Evolutionary conservation across 441 rosid genomes (phyloP), one percentile per base, ranked within the genome.

Genomic region (Corymbia citriodora): DNA sequence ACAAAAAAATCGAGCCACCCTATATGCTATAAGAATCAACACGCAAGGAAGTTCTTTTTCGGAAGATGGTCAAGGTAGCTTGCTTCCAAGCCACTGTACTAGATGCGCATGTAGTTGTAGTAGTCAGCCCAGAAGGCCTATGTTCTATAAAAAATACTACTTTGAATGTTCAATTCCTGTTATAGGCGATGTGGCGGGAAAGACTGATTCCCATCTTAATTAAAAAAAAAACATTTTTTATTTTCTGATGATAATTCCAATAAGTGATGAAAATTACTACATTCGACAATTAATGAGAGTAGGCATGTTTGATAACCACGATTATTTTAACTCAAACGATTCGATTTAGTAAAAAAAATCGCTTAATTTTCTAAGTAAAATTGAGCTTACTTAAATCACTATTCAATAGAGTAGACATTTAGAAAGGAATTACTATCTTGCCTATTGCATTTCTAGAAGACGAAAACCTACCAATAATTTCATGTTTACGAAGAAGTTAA

Each of bases 21-120:
- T 40, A 40, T 16, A 17, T 17, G 45, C 12, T 68, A 31, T 68
- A 27, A 68, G 15, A 6, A 31, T 68, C 79, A 68, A 68, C 4
- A 68, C 45, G 40, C 79, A 31, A 16, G 79, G 79, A 68, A 68
- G 79, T 68, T 17, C 79, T 16, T 16, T 16, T 65, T 68, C 45
- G 45, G 1, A 59, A 59, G 65, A 59, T 59, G 10, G 0, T 59
- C 14, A 10, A 57, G 63, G 63, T 29, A 1, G 63, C 3, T 29
- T 59, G 29, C n/a, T 59, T 59, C n/a, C 65, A 27, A 25, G 65
- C 0, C n/a, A 59, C 0, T 59, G 0, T 7, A 59, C 65, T 1
- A 59, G 10, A 25, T 13, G 11, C n/a, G 0, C 65, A 59, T 59
- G 14, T 59, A 59, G 0, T 59, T 0, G 0, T 57, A 59, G 1